Evolutionary conservation across 495 filamentous ascomycete genomes (phyloP).

Genomic region (Xylaria palmicola): DNA sequence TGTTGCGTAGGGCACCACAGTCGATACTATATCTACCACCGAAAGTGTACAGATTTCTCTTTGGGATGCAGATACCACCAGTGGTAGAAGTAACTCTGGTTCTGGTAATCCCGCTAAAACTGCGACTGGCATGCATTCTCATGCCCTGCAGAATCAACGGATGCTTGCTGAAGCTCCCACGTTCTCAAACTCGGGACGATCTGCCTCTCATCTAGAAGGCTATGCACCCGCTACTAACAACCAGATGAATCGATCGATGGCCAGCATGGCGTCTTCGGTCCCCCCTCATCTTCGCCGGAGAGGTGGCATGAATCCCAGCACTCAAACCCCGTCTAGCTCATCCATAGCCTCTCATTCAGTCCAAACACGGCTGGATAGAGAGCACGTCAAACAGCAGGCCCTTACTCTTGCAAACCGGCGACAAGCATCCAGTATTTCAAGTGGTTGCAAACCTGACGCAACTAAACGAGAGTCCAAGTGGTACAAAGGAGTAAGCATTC

Average conservation of each 20-base stretch:
- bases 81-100: background rate
- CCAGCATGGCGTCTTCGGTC: too few species aligned
- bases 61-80: background rate
- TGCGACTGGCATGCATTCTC: background rate
- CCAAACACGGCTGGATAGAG: background rate
- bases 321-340: background rate
- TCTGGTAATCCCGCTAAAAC: background rate
- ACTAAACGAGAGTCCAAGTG: background rate
- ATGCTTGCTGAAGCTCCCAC: background rate
- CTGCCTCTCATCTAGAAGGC: background rate
- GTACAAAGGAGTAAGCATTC: constrained; percentile 16
- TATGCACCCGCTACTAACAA: background rate
- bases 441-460: background rate
- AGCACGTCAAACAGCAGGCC: background rate
- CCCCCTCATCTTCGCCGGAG: background rate
- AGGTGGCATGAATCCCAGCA: too few species aligned
- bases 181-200: background rate
- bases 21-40: background rate
- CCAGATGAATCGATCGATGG: background rate
- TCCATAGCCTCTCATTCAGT: background rate
- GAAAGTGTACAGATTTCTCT: background rate
- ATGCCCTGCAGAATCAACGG: background rate
- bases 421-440: too few species aligned
- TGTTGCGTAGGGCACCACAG: background rate
- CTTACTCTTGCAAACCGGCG: background rate